phyloP scores from a whole-genome alignment of 148 eudicot species.

The Rheum nobile region DNA sequence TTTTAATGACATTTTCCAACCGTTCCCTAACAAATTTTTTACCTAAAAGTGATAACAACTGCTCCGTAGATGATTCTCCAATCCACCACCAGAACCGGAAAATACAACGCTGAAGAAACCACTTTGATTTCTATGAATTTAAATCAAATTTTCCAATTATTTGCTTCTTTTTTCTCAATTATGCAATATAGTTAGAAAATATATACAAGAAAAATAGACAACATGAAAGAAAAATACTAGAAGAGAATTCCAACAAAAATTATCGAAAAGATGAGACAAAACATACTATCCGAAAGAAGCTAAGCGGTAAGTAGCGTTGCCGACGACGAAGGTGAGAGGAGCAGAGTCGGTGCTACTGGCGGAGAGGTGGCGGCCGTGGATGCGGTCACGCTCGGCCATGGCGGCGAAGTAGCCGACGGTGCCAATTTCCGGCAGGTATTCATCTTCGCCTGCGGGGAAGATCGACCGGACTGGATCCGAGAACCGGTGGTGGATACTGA shows the following conservation, averaged over 20 bases:
- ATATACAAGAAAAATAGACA: not conserved
- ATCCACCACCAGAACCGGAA: not conserved
- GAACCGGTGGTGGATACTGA: conserved; percentile 61
- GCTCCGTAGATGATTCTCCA: not conserved
- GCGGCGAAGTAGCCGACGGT: conserved; percentile 41
- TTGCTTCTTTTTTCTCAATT: not conserved
- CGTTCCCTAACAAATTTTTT: not conserved
- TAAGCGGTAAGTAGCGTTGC: conserved; percentile 45
- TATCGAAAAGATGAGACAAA: not conserved
- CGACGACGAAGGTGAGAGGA: conserved; percentile 36
- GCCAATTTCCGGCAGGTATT: conserved; percentile 53
- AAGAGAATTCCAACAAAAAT: not conserved
- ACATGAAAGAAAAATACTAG: not conserved
- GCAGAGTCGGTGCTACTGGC: conserved; percentile 8
- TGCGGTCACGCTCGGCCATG: conserved; percentile 65
- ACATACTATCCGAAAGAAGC: conserved; percentile 63
- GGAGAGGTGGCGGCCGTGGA: conserved; percentile 49
- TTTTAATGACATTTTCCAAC: not conserved
- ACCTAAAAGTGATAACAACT: conserved; percentile 2
- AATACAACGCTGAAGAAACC: not conserved
- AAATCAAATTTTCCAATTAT: not conserved
- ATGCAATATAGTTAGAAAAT: not conserved
- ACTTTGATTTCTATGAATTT: not conserved
- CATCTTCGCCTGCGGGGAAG: conserved; percentile 21
- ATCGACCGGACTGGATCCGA: conserved; percentile 64